These are phyloP conservation scores for Cenococcum geophilum DNA, from an alignment of 495 filamentous ascomycete species.

Conservation along the genomic window DNA sequence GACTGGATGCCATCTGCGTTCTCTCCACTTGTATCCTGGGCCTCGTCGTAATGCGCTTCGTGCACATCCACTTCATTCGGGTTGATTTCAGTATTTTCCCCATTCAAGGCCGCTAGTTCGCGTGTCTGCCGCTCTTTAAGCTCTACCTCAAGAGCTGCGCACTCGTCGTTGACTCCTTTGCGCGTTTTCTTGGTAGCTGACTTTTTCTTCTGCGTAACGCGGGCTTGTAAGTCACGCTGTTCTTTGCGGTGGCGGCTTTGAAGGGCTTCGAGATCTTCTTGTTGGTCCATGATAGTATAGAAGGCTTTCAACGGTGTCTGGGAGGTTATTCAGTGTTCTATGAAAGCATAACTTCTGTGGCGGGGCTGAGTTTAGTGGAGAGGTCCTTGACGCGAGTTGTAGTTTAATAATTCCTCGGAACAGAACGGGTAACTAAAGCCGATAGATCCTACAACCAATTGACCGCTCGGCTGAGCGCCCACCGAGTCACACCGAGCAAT, in stretches of 20 bases:
- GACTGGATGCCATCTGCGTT: conserved; percentile 16
- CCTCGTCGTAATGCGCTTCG: conserved; percentile 6
- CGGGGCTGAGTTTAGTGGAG: no score
- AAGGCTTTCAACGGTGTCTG: no score
- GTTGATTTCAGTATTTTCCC: conserved; percentile 11
- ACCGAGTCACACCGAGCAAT: no score
- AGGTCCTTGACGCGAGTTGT: no score
- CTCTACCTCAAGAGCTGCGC: conserved; percentile 36
- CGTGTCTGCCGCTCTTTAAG: conserved; percentile 40
- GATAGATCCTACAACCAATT: no score
- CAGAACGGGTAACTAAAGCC: no score
- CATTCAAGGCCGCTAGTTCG: conserved; percentile 55
- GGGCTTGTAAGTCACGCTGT: conserved; percentile 72
- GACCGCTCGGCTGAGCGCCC: no score
- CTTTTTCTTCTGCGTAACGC: conserved; percentile 92
- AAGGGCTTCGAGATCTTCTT: conserved; percentile 37
- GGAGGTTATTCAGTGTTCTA: no score
- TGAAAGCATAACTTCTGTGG: no score
- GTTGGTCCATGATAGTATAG: conserved; percentile 5
- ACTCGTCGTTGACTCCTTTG: conserved; percentile 69
- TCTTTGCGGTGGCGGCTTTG: conserved; percentile 81
- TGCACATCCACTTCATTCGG: conserved; percentile 7
- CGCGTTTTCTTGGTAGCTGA: conserved; percentile 92
- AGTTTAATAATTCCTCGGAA: no score
- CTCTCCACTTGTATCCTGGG: conserved; percentile 13